phyloP scores from a whole-genome alignment of 2,329 filamentous ascomycete genomes.

The Balansia obtecta region DNA sequence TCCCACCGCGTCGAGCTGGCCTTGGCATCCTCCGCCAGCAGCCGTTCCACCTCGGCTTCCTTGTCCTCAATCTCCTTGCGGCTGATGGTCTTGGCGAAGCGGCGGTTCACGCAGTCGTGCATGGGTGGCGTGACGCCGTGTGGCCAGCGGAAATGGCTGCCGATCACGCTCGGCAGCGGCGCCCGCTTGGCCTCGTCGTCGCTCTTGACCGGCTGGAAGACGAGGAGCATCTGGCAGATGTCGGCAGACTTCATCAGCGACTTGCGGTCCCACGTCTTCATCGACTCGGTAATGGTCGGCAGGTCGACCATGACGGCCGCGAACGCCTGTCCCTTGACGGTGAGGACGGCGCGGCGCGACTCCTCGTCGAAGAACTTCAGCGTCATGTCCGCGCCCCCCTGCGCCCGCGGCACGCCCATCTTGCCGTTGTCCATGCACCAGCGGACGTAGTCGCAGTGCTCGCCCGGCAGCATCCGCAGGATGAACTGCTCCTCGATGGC shows the following conservation, averaged over 20 bases:
- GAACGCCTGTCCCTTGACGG: slow-evolving; percentile 57
- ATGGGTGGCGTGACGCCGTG: slow-evolving; percentile 83
- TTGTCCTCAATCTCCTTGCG: slow-evolving; percentile 78
- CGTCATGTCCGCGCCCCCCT: slow-evolving; percentile 63
- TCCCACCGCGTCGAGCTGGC: slow-evolving; percentile 50
- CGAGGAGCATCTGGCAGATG: slow-evolving; percentile 78
- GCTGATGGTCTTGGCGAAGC: slow-evolving; percentile 73
- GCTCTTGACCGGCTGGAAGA: slow-evolving; percentile 53
- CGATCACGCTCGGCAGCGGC: slow-evolving; percentile 60
- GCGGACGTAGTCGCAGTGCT: slow-evolving; percentile 73
- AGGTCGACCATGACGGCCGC: slow-evolving; percentile 72
- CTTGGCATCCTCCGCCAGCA: slow-evolving; percentile 57
- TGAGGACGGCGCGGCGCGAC: slow-evolving; percentile 60
- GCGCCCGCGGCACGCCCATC: slow-evolving; percentile 51
- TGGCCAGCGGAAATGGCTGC: slow-evolving; percentile 60
- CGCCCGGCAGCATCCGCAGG: slow-evolving; percentile 74
- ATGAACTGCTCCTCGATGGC: slow-evolving; percentile 83
- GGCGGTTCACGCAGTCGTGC: slow-evolving; percentile 69
- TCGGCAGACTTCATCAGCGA: slow-evolving; percentile 83
- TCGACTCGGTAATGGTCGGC: slow-evolving; percentile 76
- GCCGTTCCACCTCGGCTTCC: slow-evolving; percentile 63
- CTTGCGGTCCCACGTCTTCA: slow-evolving; percentile 89
- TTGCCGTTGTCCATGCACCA: slow-evolving; percentile 64
- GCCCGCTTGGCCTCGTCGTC: slow-evolving; percentile 54
- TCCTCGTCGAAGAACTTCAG: slow-evolving; percentile 71